Evolutionary conservation across 2,329 filamentous ascomycete genomes (phyloP), one percentile per base, ranked within the genome.

Genomic region (Aspergillus piperis): DNA sequence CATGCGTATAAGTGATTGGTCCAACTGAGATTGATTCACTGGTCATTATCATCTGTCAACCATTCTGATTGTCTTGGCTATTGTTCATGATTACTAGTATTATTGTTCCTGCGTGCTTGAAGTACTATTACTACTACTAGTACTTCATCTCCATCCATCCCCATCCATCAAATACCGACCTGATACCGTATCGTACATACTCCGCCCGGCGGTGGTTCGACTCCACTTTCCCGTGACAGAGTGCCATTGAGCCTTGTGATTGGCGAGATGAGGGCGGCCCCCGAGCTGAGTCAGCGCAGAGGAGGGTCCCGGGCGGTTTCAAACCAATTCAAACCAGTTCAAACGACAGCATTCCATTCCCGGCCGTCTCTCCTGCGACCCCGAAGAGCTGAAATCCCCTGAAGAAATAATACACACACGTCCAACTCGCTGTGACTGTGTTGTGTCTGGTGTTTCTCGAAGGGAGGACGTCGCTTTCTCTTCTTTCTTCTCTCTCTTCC

Each of bases 291-390:
- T 66, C 64, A 66, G 64, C 58, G 44, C 13, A 38, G 32, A 55
- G 38, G 61, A 58, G 51, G 57, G 51, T 57, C 30, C 32, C 53
- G 42, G 50, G 44, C 54, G 44, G 60, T 65, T 65, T 64, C 63
- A 64, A 30, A 30, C 25, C 25, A 27, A 8, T 27, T 27, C 27
- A 30, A 30, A 30, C 41, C n/a, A 44, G 8, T 27, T 8, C 25
- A 27, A 27, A 27, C 25, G 25, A 27, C 25, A 50, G 25, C 47
- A 27, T 50, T 27, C 63, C 65, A 66, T 67, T 64, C 65, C 60
- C 61, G 55, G 54, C 60, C 60, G 64, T 67, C 64, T 65, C 65
- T 62, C 57, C 60, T 67, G 39, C 63, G 61, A 64, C 63, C 59
- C 52, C 44, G 38, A 62, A 48, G 25, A 38, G 27, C 44, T 53